Base-by-base conservation (phyloP, 805 yeast species). In the Metschnikowia santaceciliae region DNA sequence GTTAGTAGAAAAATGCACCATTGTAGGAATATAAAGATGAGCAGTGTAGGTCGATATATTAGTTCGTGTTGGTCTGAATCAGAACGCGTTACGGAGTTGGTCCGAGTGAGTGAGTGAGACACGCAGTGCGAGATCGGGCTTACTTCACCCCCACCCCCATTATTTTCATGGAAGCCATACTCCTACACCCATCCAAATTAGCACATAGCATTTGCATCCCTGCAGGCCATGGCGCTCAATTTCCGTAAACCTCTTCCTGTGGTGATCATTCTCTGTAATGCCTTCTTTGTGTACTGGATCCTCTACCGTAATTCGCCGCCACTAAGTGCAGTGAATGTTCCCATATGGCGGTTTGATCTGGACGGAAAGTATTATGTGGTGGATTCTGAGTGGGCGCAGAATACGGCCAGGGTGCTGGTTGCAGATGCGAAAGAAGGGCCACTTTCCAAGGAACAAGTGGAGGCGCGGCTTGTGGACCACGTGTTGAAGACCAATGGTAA, bases 281-380 rank as follows among this genome's bases (percentile, higher is more conserved):
- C 17, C 13, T 3, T 1, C 2, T 11, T 44, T n/a, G 19, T 42
- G 20, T 33, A 20, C 19, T 42, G 30, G 46, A 11, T 15, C 26
- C 5, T 23, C n/a, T 23, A 20, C 15, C 15, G 0, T 14, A 33
- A 23, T 4, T 32, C 32, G 1, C 13, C 37, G 47, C 11, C 14
- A 4, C 43, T 13, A 26, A 6, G 26, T 26, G 20, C 13, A 10
- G 17, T 8, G 6, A 46, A 47, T 17, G 42, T 14, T 8, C 52
- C 43, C 17, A 17, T 49, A 1, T 54, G 55, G 55, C 36, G 15
- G 13, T 40, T 46, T 22, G 48, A 48, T 33, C 39, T 23, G 13
- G 30, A 17, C 4, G 10, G 39, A 34, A 37, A 40, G 23, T 56
- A 46, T 32, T 56, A 56, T 33, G 51, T 56, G 33, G 45, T 56